Percentiles rank a stretch among this genome's conserved stretches.
phyloP scores from a whole-genome alignment of 495 filamentous ascomycete species.

The Letharia lupina region DNA sequence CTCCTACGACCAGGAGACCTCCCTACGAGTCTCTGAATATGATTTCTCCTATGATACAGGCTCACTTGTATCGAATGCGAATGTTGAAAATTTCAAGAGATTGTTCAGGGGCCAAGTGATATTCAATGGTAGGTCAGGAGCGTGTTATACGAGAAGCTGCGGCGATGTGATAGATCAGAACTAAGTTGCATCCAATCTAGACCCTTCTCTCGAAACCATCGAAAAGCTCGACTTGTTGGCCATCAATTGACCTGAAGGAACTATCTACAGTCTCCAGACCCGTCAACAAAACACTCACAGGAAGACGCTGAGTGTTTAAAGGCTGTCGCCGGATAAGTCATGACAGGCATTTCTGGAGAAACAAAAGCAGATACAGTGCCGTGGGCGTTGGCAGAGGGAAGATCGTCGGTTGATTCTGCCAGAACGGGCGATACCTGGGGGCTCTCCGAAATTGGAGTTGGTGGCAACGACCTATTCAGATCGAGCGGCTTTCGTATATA shows the following conservation, averaged over 20 bases:
- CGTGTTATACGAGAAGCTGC: no score
- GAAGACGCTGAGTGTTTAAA: background rate
- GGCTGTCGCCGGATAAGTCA: background rate
- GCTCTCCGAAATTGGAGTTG: constrained; percentile 16
- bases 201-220: background rate
- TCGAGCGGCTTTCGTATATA: constrained; percentile 1
- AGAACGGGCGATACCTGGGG: constrained; percentile 11
- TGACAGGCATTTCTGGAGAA: background rate
- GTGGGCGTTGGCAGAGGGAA: background rate
- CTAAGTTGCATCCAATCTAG: no score
- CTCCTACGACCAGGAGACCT: no score
- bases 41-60: no score
- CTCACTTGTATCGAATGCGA: no score
- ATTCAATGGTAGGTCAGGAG: no score
- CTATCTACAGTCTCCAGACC: background rate
- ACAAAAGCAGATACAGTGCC: background rate
- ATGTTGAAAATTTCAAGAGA: no score
- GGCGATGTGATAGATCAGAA: no score
- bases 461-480: constrained; percentile 13
- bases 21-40: no score
- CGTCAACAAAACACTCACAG: background rate
- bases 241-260: background rate
- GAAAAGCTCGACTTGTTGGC: background rate
- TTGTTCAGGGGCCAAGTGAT: no score
- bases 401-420: background rate